Conservation (phyloP, 1,284 basidiomycete species). For the Apiotrichum montevideense region DNA sequence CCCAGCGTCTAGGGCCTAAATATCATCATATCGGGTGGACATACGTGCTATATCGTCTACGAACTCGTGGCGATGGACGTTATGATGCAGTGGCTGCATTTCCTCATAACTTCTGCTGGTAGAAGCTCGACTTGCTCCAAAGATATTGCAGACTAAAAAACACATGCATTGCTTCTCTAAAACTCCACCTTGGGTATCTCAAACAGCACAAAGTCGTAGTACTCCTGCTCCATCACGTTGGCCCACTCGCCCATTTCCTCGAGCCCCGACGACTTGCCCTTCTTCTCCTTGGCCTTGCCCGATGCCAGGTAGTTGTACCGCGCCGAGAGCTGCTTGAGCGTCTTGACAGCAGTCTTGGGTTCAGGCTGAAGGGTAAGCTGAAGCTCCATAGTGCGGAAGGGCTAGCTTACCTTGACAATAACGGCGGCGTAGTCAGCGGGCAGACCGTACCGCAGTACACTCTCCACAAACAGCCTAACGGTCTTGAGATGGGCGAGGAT, state of each 20-base stretch:
- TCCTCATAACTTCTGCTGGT: too few relatives aligned
- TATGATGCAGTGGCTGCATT: too few relatives aligned
- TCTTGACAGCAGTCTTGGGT: conserved; percentile 73
- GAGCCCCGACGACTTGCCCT: background rate
- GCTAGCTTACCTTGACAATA: conserved; percentile 63
- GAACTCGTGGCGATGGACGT: too few relatives aligned
- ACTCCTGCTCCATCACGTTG: conserved; percentile 84
- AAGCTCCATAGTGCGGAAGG: too few relatives aligned
- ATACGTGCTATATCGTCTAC: too few relatives aligned
- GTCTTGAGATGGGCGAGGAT: conserved; percentile 89
- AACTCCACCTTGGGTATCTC: conserved; percentile 50
- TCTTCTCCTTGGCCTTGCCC: conserved; percentile 41
- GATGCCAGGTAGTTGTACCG: conserved; percentile 70
- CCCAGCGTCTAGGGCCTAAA: too few relatives aligned
- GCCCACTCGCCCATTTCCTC: conserved; percentile 80
- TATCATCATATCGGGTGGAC: too few relatives aligned
- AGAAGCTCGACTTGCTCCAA: too few relatives aligned
- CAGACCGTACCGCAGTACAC: conserved; percentile 88
- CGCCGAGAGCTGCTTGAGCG: conserved; percentile 63
- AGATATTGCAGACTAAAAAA: conserved; percentile 2
- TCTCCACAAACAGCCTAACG: conserved; percentile 86
- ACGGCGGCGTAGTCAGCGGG: conserved; percentile 86
- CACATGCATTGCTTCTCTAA: conserved; percentile 14
- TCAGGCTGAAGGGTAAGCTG: conserved; percentile 60
- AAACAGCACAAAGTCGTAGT: conserved; percentile 85